Evolutionary conservation across 495 filamentous ascomycete species (phyloP).

Genomic region (Durotheca rogersii): DNA sequence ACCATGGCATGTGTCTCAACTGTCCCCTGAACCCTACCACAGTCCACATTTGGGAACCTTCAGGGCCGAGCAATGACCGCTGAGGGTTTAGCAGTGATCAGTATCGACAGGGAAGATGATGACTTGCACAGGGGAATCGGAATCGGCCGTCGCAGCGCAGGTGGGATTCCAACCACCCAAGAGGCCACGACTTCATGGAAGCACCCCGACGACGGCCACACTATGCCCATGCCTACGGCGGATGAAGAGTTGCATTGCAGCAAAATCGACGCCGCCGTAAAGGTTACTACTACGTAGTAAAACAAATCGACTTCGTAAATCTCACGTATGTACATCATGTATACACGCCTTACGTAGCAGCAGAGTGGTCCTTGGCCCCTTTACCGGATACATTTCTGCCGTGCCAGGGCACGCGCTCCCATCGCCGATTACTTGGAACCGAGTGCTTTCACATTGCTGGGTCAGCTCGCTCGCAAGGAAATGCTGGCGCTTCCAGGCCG

Average conservation of each 20-base stretch:
- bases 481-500: slow-evolving; percentile 25
- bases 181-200: too few species aligned
- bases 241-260: slow-evolving; percentile 25
- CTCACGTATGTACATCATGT: slow-evolving; percentile 8
- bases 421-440: slow-evolving; percentile 21
- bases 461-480: slow-evolving; percentile 23
- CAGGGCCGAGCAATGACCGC: slow-evolving; percentile 14
- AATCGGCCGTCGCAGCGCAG: slow-evolving; percentile 18
- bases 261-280: slow-evolving; percentile 21
- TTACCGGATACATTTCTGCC: slow-evolving; percentile 21
- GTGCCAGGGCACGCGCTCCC: slow-evolving; percentile 8
- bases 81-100: slow-evolving; percentile 9
- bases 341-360: slow-evolving; percentile 19
- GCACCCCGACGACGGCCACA: slow-evolving; percentile 6
- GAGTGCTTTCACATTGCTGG: slow-evolving; percentile 12
- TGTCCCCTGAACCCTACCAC: too few species aligned
- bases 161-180: too few species aligned
- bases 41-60: slow-evolving; percentile 16
- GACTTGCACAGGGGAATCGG: slow-evolving; percentile 29
- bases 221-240: neutral
- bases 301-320: slow-evolving; percentile 12
- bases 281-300: slow-evolving; percentile 10
- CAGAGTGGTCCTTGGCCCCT: slow-evolving; percentile 11
- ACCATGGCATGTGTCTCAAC: neutral
- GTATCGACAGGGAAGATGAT: slow-evolving; percentile 27